phyloP scores from a whole-genome alignment of 2,329 filamentous ascomycete genomes.

The Xylariaceae sp. region DNA sequence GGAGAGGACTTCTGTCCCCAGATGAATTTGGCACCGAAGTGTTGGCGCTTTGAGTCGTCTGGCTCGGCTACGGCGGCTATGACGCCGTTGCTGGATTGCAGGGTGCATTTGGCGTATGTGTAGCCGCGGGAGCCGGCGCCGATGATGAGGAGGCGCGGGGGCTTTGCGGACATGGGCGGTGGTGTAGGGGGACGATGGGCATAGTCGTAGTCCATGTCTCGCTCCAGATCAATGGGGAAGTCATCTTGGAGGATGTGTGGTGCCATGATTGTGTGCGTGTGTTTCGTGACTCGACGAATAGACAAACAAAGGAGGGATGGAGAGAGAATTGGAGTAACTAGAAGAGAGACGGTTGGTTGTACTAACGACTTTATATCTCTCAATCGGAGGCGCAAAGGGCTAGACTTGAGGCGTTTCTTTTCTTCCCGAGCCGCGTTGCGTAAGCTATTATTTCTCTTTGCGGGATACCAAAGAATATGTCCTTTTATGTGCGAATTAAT shows the following conservation, averaged over 20 bases:
- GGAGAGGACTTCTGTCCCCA: constrained; percentile 54
- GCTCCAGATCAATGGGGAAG: constrained; percentile 26
- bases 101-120: constrained; percentile 65
- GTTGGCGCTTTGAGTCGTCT: constrained; percentile 65
- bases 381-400: no score
- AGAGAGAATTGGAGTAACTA: background rate
- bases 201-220: constrained; percentile 16
- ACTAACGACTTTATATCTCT: no score
- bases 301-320: background rate
- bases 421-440: no score
- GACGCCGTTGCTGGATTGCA: constrained; percentile 58
- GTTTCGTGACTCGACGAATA: background rate
- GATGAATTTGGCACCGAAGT: constrained; percentile 67
- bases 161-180: constrained; percentile 42
- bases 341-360: background rate
- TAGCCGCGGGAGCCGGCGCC: constrained; percentile 76
- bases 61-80: constrained; percentile 81
- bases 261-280: constrained; percentile 22
- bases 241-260: constrained; percentile 29
- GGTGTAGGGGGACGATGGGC: constrained; percentile 35
- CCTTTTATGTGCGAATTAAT: no score
- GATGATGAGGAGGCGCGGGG: constrained; percentile 69
- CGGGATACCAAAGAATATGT: no score
- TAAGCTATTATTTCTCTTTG: no score
- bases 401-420: no score